Conservation (phyloP, 441 rosid species). For the Dalechampia spathulata region DNA sequence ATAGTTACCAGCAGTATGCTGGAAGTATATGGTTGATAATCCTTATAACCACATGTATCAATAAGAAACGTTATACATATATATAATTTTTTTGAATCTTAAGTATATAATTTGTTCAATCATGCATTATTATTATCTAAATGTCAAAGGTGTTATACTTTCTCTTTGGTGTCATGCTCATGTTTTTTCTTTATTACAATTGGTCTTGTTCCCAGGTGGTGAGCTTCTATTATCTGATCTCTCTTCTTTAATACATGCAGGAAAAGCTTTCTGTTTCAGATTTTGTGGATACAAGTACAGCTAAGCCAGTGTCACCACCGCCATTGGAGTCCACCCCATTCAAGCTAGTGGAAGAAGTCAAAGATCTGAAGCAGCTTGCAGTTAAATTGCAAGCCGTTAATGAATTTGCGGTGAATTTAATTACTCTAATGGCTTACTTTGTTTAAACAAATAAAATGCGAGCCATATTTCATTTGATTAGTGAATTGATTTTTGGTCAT, state of each 20-base stretch:
- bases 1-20: not conserved
- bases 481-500: not conserved
- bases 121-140: not conserved
- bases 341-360: conserved; percentile 66
- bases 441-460: not conserved
- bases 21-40: not conserved
- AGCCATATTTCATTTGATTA: not conserved
- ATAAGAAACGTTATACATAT: not conserved
- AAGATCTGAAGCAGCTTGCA: conserved; percentile 69
- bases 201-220: not conserved
- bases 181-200: no score
- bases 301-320: conserved; percentile 39
- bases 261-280: conserved; percentile 66
- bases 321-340: conserved; percentile 51
- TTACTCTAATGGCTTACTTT: not conserved
- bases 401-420: conserved; percentile 73
- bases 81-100: not conserved
- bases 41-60: not conserved
- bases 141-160: not conserved
- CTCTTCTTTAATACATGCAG: conserved; percentile 28
- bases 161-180: no score
- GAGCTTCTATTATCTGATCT: not conserved
- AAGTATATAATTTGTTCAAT: not conserved
- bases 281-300: conserved; percentile 48
- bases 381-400: conserved; percentile 47